These are phyloP conservation scores for Carallia pectinifolia DNA, from an alignment of 345 rosid species.

Conservation along the genomic window DNA sequence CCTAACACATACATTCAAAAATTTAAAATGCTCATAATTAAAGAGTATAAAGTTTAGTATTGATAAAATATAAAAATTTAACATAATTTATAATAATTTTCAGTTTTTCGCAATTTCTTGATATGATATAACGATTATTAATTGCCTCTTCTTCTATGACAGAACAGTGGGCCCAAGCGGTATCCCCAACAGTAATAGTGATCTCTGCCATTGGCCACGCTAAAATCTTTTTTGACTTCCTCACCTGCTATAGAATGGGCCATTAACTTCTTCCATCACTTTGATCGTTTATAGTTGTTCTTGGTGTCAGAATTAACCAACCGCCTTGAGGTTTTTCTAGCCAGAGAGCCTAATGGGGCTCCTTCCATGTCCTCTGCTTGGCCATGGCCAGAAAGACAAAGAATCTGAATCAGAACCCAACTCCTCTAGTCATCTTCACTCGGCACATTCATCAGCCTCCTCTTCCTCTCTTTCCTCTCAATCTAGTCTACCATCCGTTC, in stretches of 20 bases:
- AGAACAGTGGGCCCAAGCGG: not conserved
- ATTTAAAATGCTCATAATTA: no score
- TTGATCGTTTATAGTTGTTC: not conserved
- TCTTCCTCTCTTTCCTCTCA: conserved; percentile 50
- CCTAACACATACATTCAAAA: no score
- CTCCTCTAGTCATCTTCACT: conserved; percentile 17
- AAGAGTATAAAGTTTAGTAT: no score
- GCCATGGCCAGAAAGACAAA: not conserved
- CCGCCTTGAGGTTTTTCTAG: not conserved
- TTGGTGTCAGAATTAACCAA: not conserved
- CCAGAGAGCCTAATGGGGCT: conserved; percentile 32
- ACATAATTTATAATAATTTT: no score
- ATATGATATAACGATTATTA: no score
- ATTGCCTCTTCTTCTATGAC: not conserved
- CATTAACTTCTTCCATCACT: not conserved
- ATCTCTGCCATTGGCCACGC: not conserved
- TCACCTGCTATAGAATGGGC: not conserved
- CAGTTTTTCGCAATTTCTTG: no score
- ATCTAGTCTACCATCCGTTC: conserved; percentile 50
- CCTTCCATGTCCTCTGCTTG: conserved; percentile 35
- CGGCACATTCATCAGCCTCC: conserved; percentile 31
- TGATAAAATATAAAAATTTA: no score
- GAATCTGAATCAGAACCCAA: conserved; percentile 13
- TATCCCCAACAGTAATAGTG: not conserved
- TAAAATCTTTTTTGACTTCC: not conserved